Evolutionary conservation across 208 protist species (phyloP), one percentile per base, ranked within the genome.

Genomic region (Wallacemonas collosoma): DNA sequence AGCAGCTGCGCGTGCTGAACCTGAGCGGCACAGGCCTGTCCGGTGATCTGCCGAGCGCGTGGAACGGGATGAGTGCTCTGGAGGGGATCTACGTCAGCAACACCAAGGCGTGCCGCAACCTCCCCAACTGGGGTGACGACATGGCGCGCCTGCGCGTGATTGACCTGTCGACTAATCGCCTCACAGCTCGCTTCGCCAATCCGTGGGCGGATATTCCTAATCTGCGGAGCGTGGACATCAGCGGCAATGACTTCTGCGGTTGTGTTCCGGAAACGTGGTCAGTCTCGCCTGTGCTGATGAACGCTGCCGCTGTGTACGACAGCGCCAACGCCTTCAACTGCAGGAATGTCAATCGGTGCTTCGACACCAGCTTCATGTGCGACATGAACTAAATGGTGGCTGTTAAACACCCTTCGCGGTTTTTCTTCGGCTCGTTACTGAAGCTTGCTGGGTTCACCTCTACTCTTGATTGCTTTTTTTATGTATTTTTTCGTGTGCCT

Each of bases 21-120:
- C 68, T 77, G 48, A 72, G 73, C 57, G 14, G 64, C 65, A 72
- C 73, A n/a, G 41, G 51, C 3, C 47, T 68, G 66, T 68, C 14
- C 48, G 64, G 57, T 40, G 54, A 66, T 61, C n/a, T 77, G n/a
- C 66, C 66, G 36, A 63, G 58, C 60, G 11, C 53, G 55, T 77
- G 73, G 73, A 64, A 62, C 66, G 73, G 66, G 35, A 77, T 77
- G 73, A 38, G n/a, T 54, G 60, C 39, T 39, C 56, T 77, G 40
- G 17, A 54, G 35, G 64, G 39, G 43, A 9, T 77, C 11, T 44
- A 71, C 63, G 39, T 75, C 26, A n/a, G 54, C 71, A 41, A 75
- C 60, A 69, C 71, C 38, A 4, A 36, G 36, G 61, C 61, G 50
- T 75, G 71, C 71, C 50, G 71, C 17, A 54, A 39, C 47, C 71